Base-by-base conservation (phyloP, 495 filamentous ascomycete genomes). In the Bombardia bombarda region DNA sequence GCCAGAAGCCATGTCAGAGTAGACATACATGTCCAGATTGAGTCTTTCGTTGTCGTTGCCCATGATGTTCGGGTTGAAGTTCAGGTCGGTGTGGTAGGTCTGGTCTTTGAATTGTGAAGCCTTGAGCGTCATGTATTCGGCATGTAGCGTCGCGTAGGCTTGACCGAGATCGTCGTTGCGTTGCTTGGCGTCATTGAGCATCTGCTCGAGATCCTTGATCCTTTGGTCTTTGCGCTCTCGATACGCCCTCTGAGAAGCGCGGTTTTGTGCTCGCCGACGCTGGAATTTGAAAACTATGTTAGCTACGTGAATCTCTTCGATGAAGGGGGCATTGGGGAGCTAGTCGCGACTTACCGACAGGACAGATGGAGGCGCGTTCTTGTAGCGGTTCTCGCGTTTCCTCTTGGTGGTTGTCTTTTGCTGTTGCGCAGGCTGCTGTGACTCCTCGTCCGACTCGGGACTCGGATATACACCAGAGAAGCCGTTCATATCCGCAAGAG, bases 211-310 rank as follows among this genome's bases (percentile, higher is more conserved):
- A 42, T 90, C 84, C 57, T 79, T 79, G 42, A 90, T 85, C 46
- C 85, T 80, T 32, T 84, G 77, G 54, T 92, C 86, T 61, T 92
- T 92, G 43, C 86, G 77, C 62, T 90, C 85, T 35, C 86, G 83
- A 51, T 90, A 92, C 22, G 84, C 84, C 53, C 85, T 71, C 60
- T 92, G 86, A 3, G 75, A 77, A 43, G 72, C 73, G 33, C 75
- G 67, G 49, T 79, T 79, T 53, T 79, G 75, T 16, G 73, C 74
- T 50, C 75, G 65, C 42, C 75, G 70, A 13, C 74, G 65, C 75
- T 79, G 53, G 16, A 28, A 34, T 12, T 30, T 14, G 24, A 12
- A 10, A n/a, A 21, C 5, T 36, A 14, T 9, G 38, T 42, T 14
- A 33, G 33, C 20, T 32, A 10, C 7, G 7, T 18, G 17, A n/a